These are phyloP conservation scores for Galeopsis tetrahit DNA, from an alignment of 257 asterid genomes.

Conservation along the genomic window DNA sequence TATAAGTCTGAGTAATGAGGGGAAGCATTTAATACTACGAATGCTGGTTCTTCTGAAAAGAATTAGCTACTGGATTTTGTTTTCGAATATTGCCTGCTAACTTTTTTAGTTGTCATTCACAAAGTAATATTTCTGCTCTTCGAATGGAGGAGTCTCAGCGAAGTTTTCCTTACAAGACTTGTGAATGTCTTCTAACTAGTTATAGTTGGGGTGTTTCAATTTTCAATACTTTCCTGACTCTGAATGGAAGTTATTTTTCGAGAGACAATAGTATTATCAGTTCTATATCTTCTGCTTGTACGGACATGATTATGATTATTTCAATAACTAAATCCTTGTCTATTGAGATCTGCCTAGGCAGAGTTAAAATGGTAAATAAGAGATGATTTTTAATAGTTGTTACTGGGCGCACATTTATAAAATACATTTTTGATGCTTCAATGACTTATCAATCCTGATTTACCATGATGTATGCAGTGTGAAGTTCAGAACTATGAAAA, in stretches of 20 bases:
- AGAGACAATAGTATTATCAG: constrained; percentile 1
- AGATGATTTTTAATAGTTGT: background rate
- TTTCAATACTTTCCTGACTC: background rate
- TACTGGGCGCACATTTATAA: background rate
- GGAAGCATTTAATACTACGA: constrained; percentile 17
- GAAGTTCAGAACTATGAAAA: constrained; percentile 16
- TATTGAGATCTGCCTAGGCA: constrained; percentile 3
- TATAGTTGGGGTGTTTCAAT: constrained; percentile 7
- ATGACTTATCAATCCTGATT: constrained; percentile 4
- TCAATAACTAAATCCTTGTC: background rate
- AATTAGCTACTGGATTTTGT: background rate
- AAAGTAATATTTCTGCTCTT: background rate
- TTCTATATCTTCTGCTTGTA: background rate
- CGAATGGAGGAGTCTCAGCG: background rate
- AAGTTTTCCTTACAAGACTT: background rate
- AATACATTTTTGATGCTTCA: constrained; percentile 9
- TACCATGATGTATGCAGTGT: background rate
- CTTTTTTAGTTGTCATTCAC: constrained; percentile 12
- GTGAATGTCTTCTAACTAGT: background rate
- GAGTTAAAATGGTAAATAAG: background rate
- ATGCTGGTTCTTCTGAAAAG: constrained; percentile 14
- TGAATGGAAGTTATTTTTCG: background rate
- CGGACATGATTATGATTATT: constrained; percentile 6
- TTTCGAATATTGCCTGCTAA: constrained; percentile 1
- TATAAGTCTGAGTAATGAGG: background rate